Base-by-base conservation (phyloP, 2,329 filamentous ascomycete genomes). In the Colletotrichum costaricense region DNA sequence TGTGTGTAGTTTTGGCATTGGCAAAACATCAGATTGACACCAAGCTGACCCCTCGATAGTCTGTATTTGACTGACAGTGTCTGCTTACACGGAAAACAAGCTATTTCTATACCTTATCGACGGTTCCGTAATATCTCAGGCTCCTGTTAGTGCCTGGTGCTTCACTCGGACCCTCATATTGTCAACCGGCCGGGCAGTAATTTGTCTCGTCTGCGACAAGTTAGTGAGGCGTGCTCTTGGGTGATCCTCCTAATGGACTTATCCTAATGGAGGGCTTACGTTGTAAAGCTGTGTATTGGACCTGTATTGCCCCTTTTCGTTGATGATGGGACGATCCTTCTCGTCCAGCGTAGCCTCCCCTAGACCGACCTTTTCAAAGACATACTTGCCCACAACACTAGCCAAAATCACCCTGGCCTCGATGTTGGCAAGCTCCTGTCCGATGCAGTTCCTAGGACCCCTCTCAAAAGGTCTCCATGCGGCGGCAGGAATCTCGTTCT, bases 401-500 rank as follows among this genome's bases (percentile, higher is more conserved):
- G 76, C 86, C 38, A 91, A 77, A 12, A 88, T 85, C 16, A 88
- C 81, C 72, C 85, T 86, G 14, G 87, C 77, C 79, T 91, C 88
- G n/a, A 89, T 81, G 78, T 86, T 86, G 1, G 86, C 89, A 38
- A 91, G 80, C 74, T 88, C 86, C 78, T 90, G 88, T 1, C 88
- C 89, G 35, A 91, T 85, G 75, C 89, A 91, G 60, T 84, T 87
- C 14, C 89, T 78, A 3, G 85, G 84, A 0, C 89, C 88, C 67
- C 86, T 82, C 76, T 88, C 86, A 75, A 91, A 91, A 0, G 88
- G 84, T 11, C 88, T 81, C 83, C 84, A 91, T 0, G 88, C 86
- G 67, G 85, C 83, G 55, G 74, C 76, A 76, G 77, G 75, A 5
- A 75, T 74, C 19, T 65, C 70, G 35, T 38, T 42, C 28, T 68